phyloP scores from a whole-genome alignment of 306 rosid species.

The Quercus glauca region DNA sequence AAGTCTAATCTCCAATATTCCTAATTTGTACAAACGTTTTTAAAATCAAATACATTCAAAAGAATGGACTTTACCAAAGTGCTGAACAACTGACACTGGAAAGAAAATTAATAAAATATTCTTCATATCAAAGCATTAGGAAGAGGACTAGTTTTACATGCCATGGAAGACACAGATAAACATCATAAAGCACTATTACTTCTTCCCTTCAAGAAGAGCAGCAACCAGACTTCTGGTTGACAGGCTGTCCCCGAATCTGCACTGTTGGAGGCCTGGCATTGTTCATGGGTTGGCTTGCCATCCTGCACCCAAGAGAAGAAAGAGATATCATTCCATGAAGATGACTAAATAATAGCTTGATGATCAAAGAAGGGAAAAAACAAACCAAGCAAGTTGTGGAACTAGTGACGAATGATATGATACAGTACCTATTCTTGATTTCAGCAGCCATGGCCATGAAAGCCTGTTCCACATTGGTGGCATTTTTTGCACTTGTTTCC shows the following conservation, averaged over 20 bases:
- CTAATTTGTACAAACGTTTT: conserved; percentile 87
- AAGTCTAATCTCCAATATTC: conserved; percentile 72
- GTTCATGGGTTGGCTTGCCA: conserved; percentile 98
- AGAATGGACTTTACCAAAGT: conserved; percentile 75
- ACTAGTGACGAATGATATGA: background rate
- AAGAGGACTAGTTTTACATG: conserved; percentile 56
- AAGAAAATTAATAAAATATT: conserved; percentile 46
- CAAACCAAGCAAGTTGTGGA: too few relatives aligned
- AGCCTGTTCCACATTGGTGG: conserved; percentile 74
- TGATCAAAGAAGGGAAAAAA: too few relatives aligned
- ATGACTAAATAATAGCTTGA: too few relatives aligned
- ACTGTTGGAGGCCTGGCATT: conserved; percentile 93
- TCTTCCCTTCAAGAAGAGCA: conserved; percentile 75
- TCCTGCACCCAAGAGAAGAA: conserved; percentile 47
- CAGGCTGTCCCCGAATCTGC: conserved; percentile 97
- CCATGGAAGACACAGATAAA: conserved; percentile 39
- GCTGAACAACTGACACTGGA: conserved; percentile 37
- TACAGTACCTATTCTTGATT: conserved; percentile 61
- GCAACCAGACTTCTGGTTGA: conserved; percentile 95
- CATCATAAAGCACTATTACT: conserved; percentile 34
- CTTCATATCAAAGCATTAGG: conserved; percentile 35
- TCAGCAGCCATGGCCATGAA: conserved; percentile 89
- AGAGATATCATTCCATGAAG: background rate
- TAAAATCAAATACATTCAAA: conserved; percentile 77
- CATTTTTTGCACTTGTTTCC: conserved; percentile 82